Evolutionary conservation across 1,284 basidiomycete genomes (phyloP), one percentile per base, ranked within the genome.

Genomic region (Rhodotorula sp.): DNA sequence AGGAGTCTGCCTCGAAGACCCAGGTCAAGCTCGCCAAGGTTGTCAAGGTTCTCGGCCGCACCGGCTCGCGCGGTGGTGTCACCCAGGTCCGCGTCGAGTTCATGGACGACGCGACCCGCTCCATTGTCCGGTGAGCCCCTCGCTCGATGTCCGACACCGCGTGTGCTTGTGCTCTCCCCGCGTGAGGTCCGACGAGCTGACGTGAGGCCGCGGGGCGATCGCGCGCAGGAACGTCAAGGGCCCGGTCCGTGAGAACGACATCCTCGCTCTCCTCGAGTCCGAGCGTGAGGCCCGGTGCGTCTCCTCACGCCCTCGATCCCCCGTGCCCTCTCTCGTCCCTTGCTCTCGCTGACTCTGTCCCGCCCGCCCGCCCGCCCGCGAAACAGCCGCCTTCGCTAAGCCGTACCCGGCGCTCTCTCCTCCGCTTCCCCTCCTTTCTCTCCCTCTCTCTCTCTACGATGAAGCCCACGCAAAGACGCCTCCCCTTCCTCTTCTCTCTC

Each of bases 51-150:
- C 89, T 99, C 80, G 96, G 96, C 82, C 89, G 96, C 80, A 99
- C 96, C 80, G 96, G 96, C 76, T 98, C 95, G 79, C 92, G 96
- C 82, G 96, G 96, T 85, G 94, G 94, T 86, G 94, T 99, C 79
- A 99, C 94, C 76, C 96, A 99, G 86, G 94, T 98, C 83, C 93
- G 95, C 77, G 96, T 99, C 78, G 95, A 99, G 83, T 98, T 99
- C 86, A 90, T 99, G 90, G 95, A 99, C 83, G 95, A 99, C 82
- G 88, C 90, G 65, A 88, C 88, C 78, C 91, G 96, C 79, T 90
- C 91, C 76, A 96, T 99, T 83, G 96, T 99, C 84, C 92, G 95
- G 77, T 72, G 5, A 60, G 70, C 56, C 5, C 15, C 34, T 15
- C 13, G n/a, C 51, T 10, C 24, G 15, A 6, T n/a, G n/a, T n/a